A percentile compares a stretch with the other conserved stretches of the same genome.
Conservation (phyloP, 1,139 yeast species). For the Yamadazyma atlantica region DNA sequence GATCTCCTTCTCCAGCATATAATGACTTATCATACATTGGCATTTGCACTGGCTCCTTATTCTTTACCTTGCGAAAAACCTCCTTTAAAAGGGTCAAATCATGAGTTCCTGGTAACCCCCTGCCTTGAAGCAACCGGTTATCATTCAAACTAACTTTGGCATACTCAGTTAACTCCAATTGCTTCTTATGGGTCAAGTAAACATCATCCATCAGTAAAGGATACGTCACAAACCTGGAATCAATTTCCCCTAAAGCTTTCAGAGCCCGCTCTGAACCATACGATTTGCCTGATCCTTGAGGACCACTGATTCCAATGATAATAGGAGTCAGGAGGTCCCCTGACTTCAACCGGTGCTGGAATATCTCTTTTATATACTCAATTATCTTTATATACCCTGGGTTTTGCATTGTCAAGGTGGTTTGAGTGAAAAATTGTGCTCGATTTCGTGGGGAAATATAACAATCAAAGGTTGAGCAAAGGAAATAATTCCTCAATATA, state of each 20-base stretch:
- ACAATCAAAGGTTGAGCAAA: background rate
- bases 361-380: background rate
- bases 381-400: background rate
- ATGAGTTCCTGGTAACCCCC: constrained; percentile 96
- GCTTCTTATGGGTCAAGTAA: constrained; percentile 67
- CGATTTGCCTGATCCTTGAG: constrained; percentile 93
- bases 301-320: constrained; percentile 75
- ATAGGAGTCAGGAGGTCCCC: constrained; percentile 35
- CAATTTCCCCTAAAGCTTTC: constrained; percentile 25
- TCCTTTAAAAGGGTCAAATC: constrained; percentile 43
- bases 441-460: too few relatives aligned
- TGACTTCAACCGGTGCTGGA: background rate
- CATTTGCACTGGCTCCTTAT: constrained; percentile 31
- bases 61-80: constrained; percentile 10
- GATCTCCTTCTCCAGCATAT: constrained; percentile 77
- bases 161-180: constrained; percentile 39
- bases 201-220: constrained; percentile 84
- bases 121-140: constrained; percentile 64
- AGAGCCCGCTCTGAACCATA: constrained; percentile 50
- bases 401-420: too few relatives aligned
- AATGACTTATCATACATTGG: constrained; percentile 82
- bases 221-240: constrained; percentile 14
- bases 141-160: constrained; percentile 20
- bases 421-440: too few relatives aligned
- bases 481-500: background rate